Conservation (phyloP, 1,284 basidiomycete species). For the Sporisorium exsertum region DNA sequence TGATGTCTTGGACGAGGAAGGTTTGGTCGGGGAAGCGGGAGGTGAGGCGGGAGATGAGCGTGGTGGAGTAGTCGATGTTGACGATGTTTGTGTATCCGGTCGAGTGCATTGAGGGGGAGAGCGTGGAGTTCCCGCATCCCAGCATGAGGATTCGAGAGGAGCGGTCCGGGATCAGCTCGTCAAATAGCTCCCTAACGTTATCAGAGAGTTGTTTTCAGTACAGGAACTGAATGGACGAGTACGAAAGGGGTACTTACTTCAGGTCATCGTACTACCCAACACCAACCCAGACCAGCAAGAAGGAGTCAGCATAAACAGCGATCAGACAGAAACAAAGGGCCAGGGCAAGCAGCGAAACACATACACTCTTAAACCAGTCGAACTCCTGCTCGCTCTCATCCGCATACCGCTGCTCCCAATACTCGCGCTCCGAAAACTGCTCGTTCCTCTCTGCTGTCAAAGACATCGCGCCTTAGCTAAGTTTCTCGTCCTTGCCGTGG, state of each 20-base stretch:
- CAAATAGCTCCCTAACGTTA: constrained; percentile 35
- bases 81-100: constrained; percentile 58
- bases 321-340: no score
- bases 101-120: constrained; percentile 54
- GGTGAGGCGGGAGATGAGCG: constrained; percentile 55
- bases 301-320: background rate
- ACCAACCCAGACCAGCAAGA: background rate
- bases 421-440: constrained; percentile 54
- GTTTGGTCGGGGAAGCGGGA: constrained; percentile 41
- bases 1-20: constrained; percentile 63
- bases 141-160: constrained; percentile 61
- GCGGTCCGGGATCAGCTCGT: constrained; percentile 52
- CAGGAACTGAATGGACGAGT: no score
- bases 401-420: constrained; percentile 63
- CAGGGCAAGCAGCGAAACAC: background rate
- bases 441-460: constrained; percentile 50
- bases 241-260: no score
- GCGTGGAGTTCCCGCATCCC: constrained; percentile 64
- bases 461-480: no score
- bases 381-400: constrained; percentile 46
- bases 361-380: constrained; percentile 64
- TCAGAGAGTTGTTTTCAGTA: background rate
- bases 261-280: constrained; percentile 3
- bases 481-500: no score
- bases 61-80: constrained; percentile 58